Conservation (phyloP, 2,329 filamentous ascomycete species). For the Fusarium avenaceum region DNA sequence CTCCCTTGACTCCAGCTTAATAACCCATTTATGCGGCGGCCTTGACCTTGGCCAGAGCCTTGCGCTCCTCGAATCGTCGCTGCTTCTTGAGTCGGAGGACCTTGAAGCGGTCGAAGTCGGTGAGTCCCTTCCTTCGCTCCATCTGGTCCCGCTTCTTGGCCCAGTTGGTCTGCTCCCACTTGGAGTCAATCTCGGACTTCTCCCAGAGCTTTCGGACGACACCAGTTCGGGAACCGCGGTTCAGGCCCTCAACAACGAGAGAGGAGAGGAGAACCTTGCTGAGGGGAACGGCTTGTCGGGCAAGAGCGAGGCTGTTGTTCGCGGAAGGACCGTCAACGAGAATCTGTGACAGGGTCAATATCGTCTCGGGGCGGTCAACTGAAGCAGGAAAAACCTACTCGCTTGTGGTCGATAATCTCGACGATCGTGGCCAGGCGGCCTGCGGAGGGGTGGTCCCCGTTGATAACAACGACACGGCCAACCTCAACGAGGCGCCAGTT, state of each 20-base stretch:
- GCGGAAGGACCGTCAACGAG: conserved; percentile 94
- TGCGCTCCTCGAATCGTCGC: conserved; percentile 97
- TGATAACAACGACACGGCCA: conserved; percentile 95
- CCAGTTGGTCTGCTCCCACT: conserved; percentile 93
- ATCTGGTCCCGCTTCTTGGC: conserved; percentile 92
- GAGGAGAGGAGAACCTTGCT: conserved; percentile 88
- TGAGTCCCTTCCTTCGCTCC: conserved; percentile 89
- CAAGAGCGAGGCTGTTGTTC: conserved; percentile 81
- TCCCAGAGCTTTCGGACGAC: conserved; percentile 91
- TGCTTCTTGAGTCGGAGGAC: conserved; percentile 99
- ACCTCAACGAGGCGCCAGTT: conserved; percentile 98
- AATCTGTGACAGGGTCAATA: conserved; percentile 70
- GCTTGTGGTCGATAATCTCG: conserved; percentile 99
- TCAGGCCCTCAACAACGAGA: conserved; percentile 87
- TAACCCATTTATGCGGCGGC: conserved; percentile 75
- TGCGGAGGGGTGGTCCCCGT: conserved; percentile 79
- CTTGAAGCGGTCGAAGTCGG: conserved; percentile 99
- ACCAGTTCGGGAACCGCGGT: conserved; percentile 85
- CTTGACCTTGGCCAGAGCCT: conserved; percentile 94
- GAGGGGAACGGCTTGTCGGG: conserved; percentile 88
- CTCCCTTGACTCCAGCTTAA: conserved; percentile 54
- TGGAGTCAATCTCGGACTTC: conserved; percentile 89
- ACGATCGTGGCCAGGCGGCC: conserved; percentile 94
- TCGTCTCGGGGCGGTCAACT: conserved; percentile 21
- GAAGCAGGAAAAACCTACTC: conserved; percentile 77